These are phyloP conservation scores for Candida albicans DNA, from an alignment of 1,139 yeast species.

Conservation along the genomic window DNA sequence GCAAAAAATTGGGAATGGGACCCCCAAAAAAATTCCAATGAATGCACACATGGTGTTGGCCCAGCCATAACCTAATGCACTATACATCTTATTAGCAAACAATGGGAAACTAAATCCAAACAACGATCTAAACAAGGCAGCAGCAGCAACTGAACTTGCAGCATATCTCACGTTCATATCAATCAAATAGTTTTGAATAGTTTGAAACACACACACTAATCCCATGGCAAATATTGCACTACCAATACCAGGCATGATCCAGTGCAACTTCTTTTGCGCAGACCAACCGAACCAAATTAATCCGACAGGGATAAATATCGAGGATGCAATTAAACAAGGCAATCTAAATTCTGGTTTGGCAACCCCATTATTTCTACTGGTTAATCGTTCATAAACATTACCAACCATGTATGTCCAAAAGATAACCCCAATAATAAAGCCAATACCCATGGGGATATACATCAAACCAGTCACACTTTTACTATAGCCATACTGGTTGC, in stretches of 20 bases:
- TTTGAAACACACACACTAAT: slow-evolving; percentile 45
- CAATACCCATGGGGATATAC: slow-evolving; percentile 49
- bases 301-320: slow-evolving; percentile 41
- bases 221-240: slow-evolving; percentile 46
- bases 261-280: slow-evolving; percentile 39
- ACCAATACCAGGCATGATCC: slow-evolving; percentile 51
- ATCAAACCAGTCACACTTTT: slow-evolving; percentile 40
- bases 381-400: slow-evolving; percentile 28
- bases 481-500: slow-evolving; percentile 34
- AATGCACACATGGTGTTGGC: slow-evolving; percentile 47
- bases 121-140: slow-evolving; percentile 45
- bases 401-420: slow-evolving; percentile 40
- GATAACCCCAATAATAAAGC: slow-evolving; percentile 40
- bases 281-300: slow-evolving; percentile 51
- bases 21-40: slow-evolving; percentile 39
- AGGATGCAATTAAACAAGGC: slow-evolving; percentile 41
- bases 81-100: slow-evolving; percentile 43
- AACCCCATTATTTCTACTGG: slow-evolving; percentile 33
- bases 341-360: slow-evolving; percentile 45
- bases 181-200: slow-evolving; percentile 44
- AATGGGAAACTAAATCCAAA: slow-evolving; percentile 47
- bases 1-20: slow-evolving; percentile 47
- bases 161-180: slow-evolving; percentile 47
- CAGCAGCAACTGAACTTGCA: slow-evolving; percentile 48
- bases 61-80: slow-evolving; percentile 44